A percentile compares a stretch with the other conserved stretches of the same genome.
Evolutionary conservation across 768 basidiomycete genomes (phyloP).

Genomic region (Cubamyces sp.): DNA sequence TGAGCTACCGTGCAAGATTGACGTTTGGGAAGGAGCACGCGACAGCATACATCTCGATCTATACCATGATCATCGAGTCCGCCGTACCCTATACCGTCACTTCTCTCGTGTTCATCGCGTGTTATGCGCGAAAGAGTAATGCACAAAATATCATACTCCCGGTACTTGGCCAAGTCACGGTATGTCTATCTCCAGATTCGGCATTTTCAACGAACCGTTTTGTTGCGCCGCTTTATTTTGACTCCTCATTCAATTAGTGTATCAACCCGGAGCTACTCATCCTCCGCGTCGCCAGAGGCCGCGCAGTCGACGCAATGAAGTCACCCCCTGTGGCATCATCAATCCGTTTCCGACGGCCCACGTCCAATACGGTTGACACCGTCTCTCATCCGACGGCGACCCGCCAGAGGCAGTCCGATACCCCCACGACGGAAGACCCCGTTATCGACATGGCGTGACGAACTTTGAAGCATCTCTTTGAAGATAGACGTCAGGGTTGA

Average conservation of each 20-base stretch:
- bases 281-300: conserved; percentile 30
- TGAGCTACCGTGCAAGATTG: conserved; percentile 31
- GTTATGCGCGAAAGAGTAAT: conserved; percentile 26
- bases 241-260: conserved; percentile 12
- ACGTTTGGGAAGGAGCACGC: conserved; percentile 20
- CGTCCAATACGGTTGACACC: too few relatives aligned
- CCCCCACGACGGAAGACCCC: too few relatives aligned
- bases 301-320: too few relatives aligned
- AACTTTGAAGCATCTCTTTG: too few relatives aligned
- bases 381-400: too few relatives aligned
- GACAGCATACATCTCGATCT: conserved; percentile 26
- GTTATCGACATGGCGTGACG: too few relatives aligned
- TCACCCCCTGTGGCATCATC: too few relatives aligned
- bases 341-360: too few relatives aligned
- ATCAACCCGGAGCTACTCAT: conserved; percentile 33
- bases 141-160: conserved; percentile 30
- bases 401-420: too few relatives aligned
- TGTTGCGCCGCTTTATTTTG: too few relatives aligned
- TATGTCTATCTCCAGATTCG: neutral
- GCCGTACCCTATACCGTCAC: conserved; percentile 30
- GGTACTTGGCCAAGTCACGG: conserved; percentile 31
- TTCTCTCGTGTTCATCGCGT: conserved; percentile 30
- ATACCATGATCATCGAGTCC: conserved; percentile 36
- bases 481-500: too few relatives aligned
- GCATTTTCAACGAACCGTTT: too few relatives aligned